A percentile compares a stretch with the other conserved stretches of the same genome.
Conservation (phyloP, 257 asterid genomes). For the Euphrasia confusa region DNA sequence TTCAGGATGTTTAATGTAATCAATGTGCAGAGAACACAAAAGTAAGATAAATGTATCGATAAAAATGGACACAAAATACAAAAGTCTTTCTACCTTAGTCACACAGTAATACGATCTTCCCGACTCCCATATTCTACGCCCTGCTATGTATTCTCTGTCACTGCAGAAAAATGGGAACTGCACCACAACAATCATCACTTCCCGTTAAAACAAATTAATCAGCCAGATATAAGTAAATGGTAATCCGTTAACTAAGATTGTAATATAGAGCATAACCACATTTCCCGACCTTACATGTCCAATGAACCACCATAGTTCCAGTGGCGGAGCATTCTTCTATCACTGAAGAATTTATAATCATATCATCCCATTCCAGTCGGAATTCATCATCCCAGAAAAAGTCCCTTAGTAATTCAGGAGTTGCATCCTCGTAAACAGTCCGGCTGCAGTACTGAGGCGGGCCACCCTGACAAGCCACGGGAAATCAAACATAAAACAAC, state of each 20-base stretch:
- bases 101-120: conserved; percentile 81
- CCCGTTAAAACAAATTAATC: neutral
- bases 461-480: conserved; percentile 43
- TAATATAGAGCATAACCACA: neutral
- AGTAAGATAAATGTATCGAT: neutral
- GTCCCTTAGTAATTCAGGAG: conserved; percentile 79
- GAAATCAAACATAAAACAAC: neutral
- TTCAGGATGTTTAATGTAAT: neutral
- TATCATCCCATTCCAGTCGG: conserved; percentile 84
- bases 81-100: conserved; percentile 47
- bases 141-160: conserved; percentile 79
- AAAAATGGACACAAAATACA: neutral
- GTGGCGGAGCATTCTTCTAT: conserved; percentile 80
- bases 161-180: conserved; percentile 99
- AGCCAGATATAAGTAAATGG: neutral
- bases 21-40: neutral
- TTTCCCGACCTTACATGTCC: conserved; percentile 75
- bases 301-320: conserved; percentile 76
- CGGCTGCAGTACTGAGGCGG: conserved; percentile 93
- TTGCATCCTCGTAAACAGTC: conserved; percentile 88
- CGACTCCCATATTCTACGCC: conserved; percentile 93
- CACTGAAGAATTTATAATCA: conserved; percentile 61
- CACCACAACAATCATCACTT: conserved; percentile 22
- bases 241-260: neutral
- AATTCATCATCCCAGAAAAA: conserved; percentile 96